Evolutionary conservation across 2,329 filamentous ascomycete species (phyloP).

Genomic region (Elsinoe ampelina): DNA sequence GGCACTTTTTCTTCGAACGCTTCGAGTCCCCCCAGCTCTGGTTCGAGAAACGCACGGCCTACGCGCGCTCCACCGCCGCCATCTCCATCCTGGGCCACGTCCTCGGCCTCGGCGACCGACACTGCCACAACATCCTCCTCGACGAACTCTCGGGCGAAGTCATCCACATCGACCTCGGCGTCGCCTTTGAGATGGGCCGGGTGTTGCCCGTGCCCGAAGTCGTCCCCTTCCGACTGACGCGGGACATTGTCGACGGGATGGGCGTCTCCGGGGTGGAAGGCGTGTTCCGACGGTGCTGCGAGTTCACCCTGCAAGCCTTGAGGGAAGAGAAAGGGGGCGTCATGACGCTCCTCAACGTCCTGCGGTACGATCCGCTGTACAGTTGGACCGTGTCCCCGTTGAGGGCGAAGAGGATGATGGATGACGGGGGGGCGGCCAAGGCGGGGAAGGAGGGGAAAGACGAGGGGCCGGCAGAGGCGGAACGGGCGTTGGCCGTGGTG

Average conservation of each 20-base stretch:
- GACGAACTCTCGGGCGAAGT: constrained; percentile 85
- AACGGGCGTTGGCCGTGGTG: constrained; percentile 83
- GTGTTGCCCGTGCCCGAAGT: constrained; percentile 93
- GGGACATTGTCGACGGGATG: constrained; percentile 95
- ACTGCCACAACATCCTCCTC: constrained; percentile 93
- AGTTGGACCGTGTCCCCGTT: constrained; percentile 81
- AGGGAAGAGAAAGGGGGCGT: constrained; percentile 95
- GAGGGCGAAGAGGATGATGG: constrained; percentile 57
- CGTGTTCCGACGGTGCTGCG: constrained; percentile 93
- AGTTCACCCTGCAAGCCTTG: constrained; percentile 90
- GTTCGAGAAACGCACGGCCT: constrained; percentile 82
- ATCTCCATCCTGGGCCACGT: constrained; percentile 93
- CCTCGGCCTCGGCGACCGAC: constrained; percentile 83
- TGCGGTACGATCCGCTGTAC: constrained; percentile 96
- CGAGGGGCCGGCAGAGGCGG: constrained; percentile 67
- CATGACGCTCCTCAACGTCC: constrained; percentile 95
- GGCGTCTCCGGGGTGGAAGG: constrained; percentile 91
- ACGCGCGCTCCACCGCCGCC: constrained; percentile 85
- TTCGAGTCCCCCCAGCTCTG: constrained; percentile 93
- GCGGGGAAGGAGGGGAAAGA: constrained; percentile 33
- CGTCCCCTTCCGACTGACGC: constrained; percentile 87
- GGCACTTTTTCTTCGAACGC: constrained; percentile 93
- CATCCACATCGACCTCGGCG: constrained; percentile 92
- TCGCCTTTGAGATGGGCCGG: constrained; percentile 92
- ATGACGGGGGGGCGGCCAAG: constrained; percentile 47